Evolutionary conservation across 164 flowering plant species (phyloP).

Genomic region (Sedum album): DNA sequence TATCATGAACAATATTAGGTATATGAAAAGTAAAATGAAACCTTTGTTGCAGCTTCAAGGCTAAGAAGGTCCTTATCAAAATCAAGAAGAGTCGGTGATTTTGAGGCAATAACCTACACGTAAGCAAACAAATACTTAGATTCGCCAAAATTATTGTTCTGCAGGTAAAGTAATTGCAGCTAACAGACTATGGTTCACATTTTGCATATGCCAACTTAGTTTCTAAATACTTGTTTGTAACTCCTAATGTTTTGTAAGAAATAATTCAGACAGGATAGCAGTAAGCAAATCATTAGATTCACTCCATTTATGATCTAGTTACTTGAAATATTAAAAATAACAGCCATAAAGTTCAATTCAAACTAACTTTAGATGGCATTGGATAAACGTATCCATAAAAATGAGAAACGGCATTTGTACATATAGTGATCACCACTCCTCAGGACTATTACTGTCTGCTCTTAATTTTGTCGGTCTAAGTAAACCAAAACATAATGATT

Average conservation of each 20-base stretch:
- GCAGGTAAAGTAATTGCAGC: not conserved
- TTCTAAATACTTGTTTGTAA: not conserved
- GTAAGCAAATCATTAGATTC: not conserved
- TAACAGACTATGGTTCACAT: not conserved
- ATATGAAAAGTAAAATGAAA: constrained; percentile 10
- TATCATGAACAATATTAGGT: constrained; percentile 7
- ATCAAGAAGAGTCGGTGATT: constrained; percentile 46
- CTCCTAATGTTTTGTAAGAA: not conserved
- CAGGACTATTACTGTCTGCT: too few relatives aligned
- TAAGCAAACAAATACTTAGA: not conserved
- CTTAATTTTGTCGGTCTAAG: too few relatives aligned
- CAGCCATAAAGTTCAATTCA: not conserved
- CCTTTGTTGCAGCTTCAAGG: constrained; percentile 62
- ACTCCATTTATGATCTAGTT: not conserved
- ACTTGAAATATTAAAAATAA: not conserved
- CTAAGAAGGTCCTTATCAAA: constrained; percentile 41
- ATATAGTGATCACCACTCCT: too few relatives aligned
- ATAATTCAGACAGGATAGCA: not conserved
- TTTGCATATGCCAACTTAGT: not conserved
- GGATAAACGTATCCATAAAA: not conserved
- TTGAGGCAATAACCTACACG: constrained; percentile 45
- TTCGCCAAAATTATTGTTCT: not conserved
- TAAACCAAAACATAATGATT: not conserved
- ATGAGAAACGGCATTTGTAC: not conserved
- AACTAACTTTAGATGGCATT: not conserved